Base-by-base conservation (phyloP, 345 rosid genomes). In the Bruguiera parviflora region DNA sequence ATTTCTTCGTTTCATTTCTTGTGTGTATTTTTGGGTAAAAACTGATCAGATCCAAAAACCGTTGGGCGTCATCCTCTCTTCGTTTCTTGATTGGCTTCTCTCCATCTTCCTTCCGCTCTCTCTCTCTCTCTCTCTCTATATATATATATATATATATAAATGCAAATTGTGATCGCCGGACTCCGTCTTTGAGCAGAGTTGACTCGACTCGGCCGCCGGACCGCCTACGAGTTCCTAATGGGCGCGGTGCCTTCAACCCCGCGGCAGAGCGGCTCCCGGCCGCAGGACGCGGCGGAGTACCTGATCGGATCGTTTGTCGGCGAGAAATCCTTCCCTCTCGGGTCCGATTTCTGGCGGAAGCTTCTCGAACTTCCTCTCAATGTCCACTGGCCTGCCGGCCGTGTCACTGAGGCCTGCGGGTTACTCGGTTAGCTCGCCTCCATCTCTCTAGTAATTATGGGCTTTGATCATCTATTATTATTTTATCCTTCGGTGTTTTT, bases 181-280 rank as follows among this genome's bases (percentile, higher is more conserved):
- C 81, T 74, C 79, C 62, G 71, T 72, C 58, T 33, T 55, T 60
- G 75, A 84, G 70, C 82, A 68, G 65, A 67, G 66, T 73, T 80
- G 83, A 80, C 80, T 66, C 5, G 46, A 43, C 59, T 68, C 22
- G 31, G 43, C 62, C 47, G 51, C 53, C 66, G 22, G 32, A 20
- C 20, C 39, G 8, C 69, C 53, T 22, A 37, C 39, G 8, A 65
- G 28, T 56, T 71, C 61, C 47, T 27, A 75, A 92, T 92, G 99
- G 98, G 99, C 64, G 89, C 86, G 27, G 92, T 66, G 69, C 90
- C 99, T 77, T 95, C 99, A 20, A 88, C 96, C 80, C 97, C 96
- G 77, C 81, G 85, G 43, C 72, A 63, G 20, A 43, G 75, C 67
- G 77, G 71, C 59, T 21, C 63, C 20, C 71, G 74, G 58, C 76